Evolutionary conservation across 179 eudicot genomes (phyloP).

Genomic region (Amaranthus tricolor): DNA sequence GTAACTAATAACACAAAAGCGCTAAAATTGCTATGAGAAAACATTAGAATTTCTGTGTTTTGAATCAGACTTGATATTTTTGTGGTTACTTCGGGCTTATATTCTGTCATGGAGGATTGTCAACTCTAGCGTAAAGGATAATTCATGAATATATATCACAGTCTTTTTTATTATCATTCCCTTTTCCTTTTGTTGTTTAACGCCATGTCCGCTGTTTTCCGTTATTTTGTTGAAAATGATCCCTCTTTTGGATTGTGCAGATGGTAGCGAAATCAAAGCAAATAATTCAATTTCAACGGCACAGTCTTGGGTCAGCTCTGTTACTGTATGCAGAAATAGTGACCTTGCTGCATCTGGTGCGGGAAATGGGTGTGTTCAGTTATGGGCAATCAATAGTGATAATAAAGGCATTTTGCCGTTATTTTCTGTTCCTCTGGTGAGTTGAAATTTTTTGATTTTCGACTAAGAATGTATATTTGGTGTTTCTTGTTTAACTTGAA

Average conservation of each 20-base stretch:
- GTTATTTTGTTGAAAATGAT: slow-evolving; percentile 3
- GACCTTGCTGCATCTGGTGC: slow-evolving; percentile 99
- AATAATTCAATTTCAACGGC: slow-evolving; percentile 41
- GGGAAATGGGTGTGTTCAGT: slow-evolving; percentile 74
- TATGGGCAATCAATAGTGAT: slow-evolving; percentile 82
- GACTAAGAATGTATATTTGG: neutral
- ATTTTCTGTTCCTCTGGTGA: slow-evolving; percentile 81
- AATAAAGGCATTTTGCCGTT: slow-evolving; percentile 66
- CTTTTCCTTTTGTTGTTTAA: neutral
- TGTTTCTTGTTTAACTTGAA: neutral
- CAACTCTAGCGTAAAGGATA: neutral
- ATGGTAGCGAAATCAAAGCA: slow-evolving; percentile 28
- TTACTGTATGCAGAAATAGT: slow-evolving; percentile 75
- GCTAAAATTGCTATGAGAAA: neutral
- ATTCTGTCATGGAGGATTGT: neutral
- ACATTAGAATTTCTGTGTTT: neutral
- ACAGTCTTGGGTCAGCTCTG: slow-evolving; percentile 79
- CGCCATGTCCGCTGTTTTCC: neutral
- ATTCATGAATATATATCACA: neutral
- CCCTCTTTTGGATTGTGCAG: slow-evolving; percentile 34
- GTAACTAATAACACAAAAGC: neutral
- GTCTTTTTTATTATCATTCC: neutral
- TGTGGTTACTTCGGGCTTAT: neutral
- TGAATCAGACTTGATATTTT: neutral
- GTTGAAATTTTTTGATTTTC: slow-evolving; percentile 11